Evolutionary conservation across 2,329 filamentous ascomycete species (phyloP).

Genomic region (Aurifilum marmelostoma): DNA sequence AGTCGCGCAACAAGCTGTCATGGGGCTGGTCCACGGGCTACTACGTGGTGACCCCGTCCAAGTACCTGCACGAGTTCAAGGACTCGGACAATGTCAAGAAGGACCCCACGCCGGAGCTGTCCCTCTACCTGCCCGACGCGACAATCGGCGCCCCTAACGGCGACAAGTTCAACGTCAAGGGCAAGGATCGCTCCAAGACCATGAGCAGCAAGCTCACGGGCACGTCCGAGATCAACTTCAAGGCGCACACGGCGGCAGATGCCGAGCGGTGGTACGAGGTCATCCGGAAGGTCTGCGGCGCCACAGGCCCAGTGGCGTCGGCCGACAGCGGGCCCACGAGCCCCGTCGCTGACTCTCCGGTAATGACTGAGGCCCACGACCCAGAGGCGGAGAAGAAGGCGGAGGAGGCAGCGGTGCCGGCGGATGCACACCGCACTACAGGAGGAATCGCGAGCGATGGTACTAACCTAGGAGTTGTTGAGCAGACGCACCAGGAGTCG

Average conservation of each 20-base stretch:
- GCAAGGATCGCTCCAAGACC: constrained; percentile 85
- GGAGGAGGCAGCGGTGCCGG: constrained; percentile 1
- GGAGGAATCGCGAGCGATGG: constrained; percentile 30
- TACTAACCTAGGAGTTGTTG: constrained; percentile 23
- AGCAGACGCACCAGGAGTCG: constrained; percentile 34
- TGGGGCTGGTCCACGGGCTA: constrained; percentile 79
- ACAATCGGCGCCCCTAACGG: constrained; percentile 71
- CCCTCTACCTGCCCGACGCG: constrained; percentile 91
- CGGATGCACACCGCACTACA: constrained; percentile 19
- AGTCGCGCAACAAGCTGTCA: constrained; percentile 81
- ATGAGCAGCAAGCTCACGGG: constrained; percentile 81
- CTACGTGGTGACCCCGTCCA: constrained; percentile 87
- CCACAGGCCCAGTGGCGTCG: constrained; percentile 35
- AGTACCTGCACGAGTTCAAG: constrained; percentile 95
- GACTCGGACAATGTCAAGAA: constrained; percentile 72
- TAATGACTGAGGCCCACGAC: constrained; percentile 36
- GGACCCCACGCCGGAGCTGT: constrained; percentile 83
- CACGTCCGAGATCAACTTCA: constrained; percentile 80
- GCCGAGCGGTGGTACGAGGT: constrained; percentile 84
- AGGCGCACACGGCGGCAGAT: constrained; percentile 79
- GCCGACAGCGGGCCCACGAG: constrained; percentile 38
- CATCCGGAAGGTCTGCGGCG: constrained; percentile 65
- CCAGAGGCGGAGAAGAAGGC: constrained; percentile 32
- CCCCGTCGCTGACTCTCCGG: constrained; percentile 38
- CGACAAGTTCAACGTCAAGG: constrained; percentile 91